Evolutionary conservation across 1,139 yeast species (phyloP).

Genomic region (Zhuliangozyma parablackwelliae): DNA sequence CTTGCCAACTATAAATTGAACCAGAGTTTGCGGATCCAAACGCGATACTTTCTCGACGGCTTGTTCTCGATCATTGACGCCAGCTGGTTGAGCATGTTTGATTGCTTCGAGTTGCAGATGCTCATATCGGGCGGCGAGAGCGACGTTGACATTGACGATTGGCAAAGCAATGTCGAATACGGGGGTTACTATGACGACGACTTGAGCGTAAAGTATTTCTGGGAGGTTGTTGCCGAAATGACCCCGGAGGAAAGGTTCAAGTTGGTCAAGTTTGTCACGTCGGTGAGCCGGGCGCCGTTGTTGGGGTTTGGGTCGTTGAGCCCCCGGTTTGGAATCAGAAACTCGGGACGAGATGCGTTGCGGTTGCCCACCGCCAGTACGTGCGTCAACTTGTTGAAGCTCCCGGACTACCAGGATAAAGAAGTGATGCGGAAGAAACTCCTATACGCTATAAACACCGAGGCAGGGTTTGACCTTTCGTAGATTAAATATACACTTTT

Average conservation of each 20-base stretch:
- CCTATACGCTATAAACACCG: constrained; percentile 71
- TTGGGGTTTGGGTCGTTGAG: constrained; percentile 72
- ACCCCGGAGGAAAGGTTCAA: constrained; percentile 53
- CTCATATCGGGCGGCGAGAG: constrained; percentile 77
- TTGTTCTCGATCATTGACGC: constrained; percentile 63
- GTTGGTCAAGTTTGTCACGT: constrained; percentile 81
- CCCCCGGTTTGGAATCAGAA: constrained; percentile 80
- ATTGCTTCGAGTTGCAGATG: constrained; percentile 76
- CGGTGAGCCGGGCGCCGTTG: constrained; percentile 87
- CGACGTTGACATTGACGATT: constrained; percentile 67
- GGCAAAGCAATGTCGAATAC: constrained; percentile 57
- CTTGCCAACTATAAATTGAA: constrained; percentile 79
- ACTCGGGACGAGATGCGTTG: constrained; percentile 50
- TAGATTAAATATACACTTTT: constrained; percentile 3
- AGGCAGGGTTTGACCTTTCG: constrained; percentile 83
- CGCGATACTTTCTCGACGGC: constrained; percentile 67
- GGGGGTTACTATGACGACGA: constrained; percentile 65
- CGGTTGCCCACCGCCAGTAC: constrained; percentile 91
- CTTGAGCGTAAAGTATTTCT: constrained; percentile 55
- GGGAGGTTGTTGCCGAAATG: constrained; percentile 76
- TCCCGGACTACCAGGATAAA: constrained; percentile 77
- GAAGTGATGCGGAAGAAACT: constrained; percentile 55
- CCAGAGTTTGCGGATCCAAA: constrained; percentile 53
- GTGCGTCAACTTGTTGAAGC: constrained; percentile 78
- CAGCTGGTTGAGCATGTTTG: constrained; percentile 80